Evolutionary conservation across 768 basidiomycete genomes (phyloP), one percentile per base, ranked within the genome.

Genomic region (Postia placenta): DNA sequence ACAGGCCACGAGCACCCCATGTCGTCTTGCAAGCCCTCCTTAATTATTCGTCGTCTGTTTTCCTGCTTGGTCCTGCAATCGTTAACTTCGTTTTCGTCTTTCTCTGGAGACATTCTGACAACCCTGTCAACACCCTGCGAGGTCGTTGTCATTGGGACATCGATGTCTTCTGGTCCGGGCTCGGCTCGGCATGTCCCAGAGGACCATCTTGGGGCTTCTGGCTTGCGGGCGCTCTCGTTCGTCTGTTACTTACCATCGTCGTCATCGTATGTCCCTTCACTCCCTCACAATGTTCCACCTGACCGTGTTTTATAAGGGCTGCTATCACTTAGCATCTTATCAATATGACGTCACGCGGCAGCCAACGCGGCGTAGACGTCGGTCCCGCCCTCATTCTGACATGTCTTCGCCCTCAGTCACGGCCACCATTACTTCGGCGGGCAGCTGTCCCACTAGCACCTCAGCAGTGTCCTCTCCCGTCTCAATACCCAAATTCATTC

Each of bases 131-230:
- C 38, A 65, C 67, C 47, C 56, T 69, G 30, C 61, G 58, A 20
- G 62, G 63, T 38, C 73, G 79, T n/a, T 88, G 87, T 51, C 64
- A 67, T 39, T 70, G 84, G 67, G 81, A 85, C 53, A 67, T 87
- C 37, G 87, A 88, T 58, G 69, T 81, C 37, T 66, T 81, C 9
- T 89, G 87, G 87, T 74, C 78, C 4, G 68, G 70, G 11, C 57
- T 58, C 0, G 66, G 62, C 51, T 41, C 57, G 50, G 45, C 49
- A 50, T 46, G 71, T 60, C 39, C 54, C 41, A 47, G 63, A 27
- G 64, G 70, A 3, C 67, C 72, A 5, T 49, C 71, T 1, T 81
- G 78, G 73, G 66, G 69, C 1, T 63, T 67, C 6, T 88, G 84
- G 85, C 59, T 83, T 19, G 66, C 67, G 36, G 69, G 80, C 7